Conservation (phyloP, 148 eudicot species). For the Limonium bicolor region DNA sequence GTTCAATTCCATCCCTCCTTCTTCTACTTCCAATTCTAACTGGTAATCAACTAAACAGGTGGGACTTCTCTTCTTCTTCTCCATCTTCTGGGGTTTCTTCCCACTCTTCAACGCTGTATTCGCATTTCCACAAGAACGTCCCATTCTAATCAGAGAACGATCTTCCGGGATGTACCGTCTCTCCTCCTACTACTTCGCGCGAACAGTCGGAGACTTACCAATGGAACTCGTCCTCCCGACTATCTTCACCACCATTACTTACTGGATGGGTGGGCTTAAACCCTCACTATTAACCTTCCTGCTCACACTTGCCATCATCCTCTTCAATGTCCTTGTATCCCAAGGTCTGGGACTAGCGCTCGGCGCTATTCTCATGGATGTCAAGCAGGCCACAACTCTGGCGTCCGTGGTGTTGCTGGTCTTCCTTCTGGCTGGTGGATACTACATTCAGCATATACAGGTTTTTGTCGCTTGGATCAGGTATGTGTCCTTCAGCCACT, state of each 20-base stretch:
- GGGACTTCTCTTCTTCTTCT: constrained; percentile 80
- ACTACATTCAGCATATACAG: constrained; percentile 64
- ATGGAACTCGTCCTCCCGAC: constrained; percentile 89
- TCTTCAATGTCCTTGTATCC: constrained; percentile 62
- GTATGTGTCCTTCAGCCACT: constrained; percentile 57
- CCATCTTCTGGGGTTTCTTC: constrained; percentile 92
- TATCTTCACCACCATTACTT: constrained; percentile 42
- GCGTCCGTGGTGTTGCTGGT: constrained; percentile 74
- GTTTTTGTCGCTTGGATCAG: constrained; percentile 57
- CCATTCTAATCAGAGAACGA: constrained; percentile 52
- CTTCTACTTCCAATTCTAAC: neutral
- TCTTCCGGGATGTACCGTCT: constrained; percentile 77
- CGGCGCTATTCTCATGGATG: constrained; percentile 75
- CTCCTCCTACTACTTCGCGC: constrained; percentile 66
- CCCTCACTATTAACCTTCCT: constrained; percentile 34
- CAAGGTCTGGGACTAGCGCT: constrained; percentile 85
- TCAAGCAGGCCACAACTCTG: constrained; percentile 60
- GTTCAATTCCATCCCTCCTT: no score
- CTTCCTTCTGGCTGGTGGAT: constrained; percentile 63
- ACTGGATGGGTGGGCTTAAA: constrained; percentile 88
- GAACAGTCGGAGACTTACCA: constrained; percentile 66
- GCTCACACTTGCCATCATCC: constrained; percentile 40
- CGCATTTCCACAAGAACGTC: constrained; percentile 73
- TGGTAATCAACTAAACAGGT: constrained; percentile 21
- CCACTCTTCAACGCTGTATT: constrained; percentile 71